Base-by-base conservation (phyloP, 139 green algal genomes). In the Medakamo hakoo region DNA sequence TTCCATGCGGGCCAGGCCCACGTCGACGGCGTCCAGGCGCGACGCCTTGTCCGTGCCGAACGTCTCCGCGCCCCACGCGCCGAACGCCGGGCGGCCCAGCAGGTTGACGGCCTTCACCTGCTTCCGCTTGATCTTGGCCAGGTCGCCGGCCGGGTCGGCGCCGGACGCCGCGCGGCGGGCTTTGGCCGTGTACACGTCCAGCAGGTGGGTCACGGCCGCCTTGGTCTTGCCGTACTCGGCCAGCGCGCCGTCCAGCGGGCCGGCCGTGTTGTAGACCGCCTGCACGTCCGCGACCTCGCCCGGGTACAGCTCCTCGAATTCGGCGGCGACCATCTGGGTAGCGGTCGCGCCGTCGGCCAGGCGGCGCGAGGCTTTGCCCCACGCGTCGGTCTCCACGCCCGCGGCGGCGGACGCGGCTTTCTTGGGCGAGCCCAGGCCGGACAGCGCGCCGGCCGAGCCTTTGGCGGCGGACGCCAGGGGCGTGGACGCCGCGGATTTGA, bases 11-110 rank as follows among this genome's bases (percentile, higher is more conserved):
- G 69, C 68, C 32, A 28, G 55, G 57, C 19, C 55, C 23, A 16
- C 0, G 4, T 52, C 9, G 40, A 52, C 40, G 40, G 40, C 40
- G 40, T 52, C 40, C 40, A 52, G 9, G 9, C 16, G 9, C 9
- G 40, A 52, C 16, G 40, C 40, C 16, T 52, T 52, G 40, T 52
- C 40, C 40, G 65, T n/a, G 58, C 69, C 69, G 63, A 79, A 83
- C 32, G 27, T 31, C 27, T 75, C 65, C 27, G 59, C 56, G 3
- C 68, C 76, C 76, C 76, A 83, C 27, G 28, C n/a, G 28, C 70
- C 60, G 29, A 57, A 55, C 48, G 67, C 26, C 19, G 64, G 64
- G 14, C 58, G 60, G n/a, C 73, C 52, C 56, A 79, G 69, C 9
- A 16, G 9, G 40, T 16, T 16, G 40, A 9, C 9, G 9, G 16